phyloP scores from a whole-genome alignment of 2,329 filamentous ascomycete genomes.

The Cercospora berteroae region DNA sequence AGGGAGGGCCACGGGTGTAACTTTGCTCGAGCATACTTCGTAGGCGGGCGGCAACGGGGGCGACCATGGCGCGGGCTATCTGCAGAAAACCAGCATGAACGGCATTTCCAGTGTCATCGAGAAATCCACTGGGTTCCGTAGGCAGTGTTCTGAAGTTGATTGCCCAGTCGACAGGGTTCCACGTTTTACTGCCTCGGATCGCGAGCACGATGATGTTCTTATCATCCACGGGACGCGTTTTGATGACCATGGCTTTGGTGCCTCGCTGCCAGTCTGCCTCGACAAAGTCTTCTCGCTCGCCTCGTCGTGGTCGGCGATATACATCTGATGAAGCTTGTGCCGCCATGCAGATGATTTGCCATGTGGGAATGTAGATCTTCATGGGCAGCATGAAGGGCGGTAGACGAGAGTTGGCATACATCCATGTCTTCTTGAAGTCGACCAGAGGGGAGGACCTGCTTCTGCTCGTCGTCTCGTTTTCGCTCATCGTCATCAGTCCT shows the following conservation, averaged over 20 bases:
- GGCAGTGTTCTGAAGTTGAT: conserved; percentile 75
- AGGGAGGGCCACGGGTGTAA: conserved; percentile 63
- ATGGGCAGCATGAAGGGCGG: conserved; percentile 66
- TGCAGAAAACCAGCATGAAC: conserved; percentile 79
- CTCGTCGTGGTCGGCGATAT: conserved; percentile 63
- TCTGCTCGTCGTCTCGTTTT: background rate
- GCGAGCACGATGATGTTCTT: conserved; percentile 79
- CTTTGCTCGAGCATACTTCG: conserved; percentile 70
- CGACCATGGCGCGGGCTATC: conserved; percentile 72
- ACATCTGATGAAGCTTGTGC: conserved; percentile 74
- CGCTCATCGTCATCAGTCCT: conserved; percentile 4
- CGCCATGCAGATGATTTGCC: conserved; percentile 73
- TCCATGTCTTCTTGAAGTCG: conserved; percentile 61
- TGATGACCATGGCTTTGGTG: conserved; percentile 84
- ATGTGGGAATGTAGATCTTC: conserved; percentile 70
- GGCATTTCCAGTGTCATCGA: conserved; percentile 73
- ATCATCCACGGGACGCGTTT: conserved; percentile 74
- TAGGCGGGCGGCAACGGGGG: conserved; percentile 68
- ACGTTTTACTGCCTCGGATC: conserved; percentile 68
- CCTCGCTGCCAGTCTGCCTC: conserved; percentile 68
- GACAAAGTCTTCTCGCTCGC: conserved; percentile 67
- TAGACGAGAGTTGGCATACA: conserved; percentile 74
- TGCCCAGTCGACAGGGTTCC: conserved; percentile 78
- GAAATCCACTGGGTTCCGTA: conserved; percentile 63
- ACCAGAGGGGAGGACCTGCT: conserved; percentile 18